Conservation (phyloP, 1,284 basidiomycete species). For the Malassezia brasiliensis region DNA sequence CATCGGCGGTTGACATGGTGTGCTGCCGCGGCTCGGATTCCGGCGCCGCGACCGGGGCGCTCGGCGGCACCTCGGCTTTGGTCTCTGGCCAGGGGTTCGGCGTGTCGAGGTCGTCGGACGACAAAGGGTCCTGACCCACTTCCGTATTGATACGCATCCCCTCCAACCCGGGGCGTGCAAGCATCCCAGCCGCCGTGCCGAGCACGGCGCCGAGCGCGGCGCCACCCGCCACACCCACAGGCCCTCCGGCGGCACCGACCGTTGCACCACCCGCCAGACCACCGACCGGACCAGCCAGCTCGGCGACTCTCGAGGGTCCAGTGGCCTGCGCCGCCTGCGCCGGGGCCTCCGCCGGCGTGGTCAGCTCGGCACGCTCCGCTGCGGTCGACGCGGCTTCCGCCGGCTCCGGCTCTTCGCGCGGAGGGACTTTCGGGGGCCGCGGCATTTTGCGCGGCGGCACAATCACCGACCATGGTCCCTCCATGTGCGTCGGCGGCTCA, state of each 20-base stretch:
- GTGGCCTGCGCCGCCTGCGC: too few species aligned
- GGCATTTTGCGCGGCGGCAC: background rate
- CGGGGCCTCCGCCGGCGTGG: background rate
- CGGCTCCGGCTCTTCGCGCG: background rate
- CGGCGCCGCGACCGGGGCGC: too few species aligned
- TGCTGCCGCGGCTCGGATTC: too few species aligned
- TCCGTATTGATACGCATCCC: background rate
- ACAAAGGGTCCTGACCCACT: background rate
- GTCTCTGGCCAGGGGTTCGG: conserved; percentile 1
- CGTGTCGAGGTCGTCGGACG: background rate
- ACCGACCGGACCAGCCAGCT: background rate
- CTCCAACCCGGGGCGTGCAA: background rate
- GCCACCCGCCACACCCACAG: background rate
- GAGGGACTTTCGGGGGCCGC: background rate
- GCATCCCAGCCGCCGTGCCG: background rate
- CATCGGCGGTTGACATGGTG: too few species aligned
- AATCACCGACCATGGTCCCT: conserved; percentile 8
- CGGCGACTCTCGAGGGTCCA: background rate
- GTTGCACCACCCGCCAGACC: background rate
- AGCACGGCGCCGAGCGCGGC: background rate
- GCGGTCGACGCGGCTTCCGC: background rate
- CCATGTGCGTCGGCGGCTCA: background rate
- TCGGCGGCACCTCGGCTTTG: too few species aligned
- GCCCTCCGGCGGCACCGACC: background rate
- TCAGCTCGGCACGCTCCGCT: too few species aligned